phyloP scores from a whole-genome alignment of 768 basidiomycete genomes.

The Boletus rex-veris region DNA sequence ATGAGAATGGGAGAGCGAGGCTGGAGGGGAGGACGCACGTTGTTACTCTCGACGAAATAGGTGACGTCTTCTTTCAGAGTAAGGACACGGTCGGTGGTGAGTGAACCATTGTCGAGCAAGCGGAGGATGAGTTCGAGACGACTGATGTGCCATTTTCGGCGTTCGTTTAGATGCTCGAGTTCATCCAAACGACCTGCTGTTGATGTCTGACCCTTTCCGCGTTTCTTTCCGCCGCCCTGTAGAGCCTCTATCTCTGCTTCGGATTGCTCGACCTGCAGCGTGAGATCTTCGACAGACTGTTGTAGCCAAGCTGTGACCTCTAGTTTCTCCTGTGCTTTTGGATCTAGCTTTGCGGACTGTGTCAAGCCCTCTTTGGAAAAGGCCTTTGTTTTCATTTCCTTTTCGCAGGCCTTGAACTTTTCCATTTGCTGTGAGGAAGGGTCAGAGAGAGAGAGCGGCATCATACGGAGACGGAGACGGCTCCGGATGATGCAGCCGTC shows the following conservation, averaged over 20 bases:
- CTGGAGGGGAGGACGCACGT: slow-evolving; percentile 52
- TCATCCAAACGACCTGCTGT: slow-evolving; percentile 73
- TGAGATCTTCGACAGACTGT: slow-evolving; percentile 83
- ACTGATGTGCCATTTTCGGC: slow-evolving; percentile 92
- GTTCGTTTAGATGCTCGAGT: slow-evolving; percentile 86
- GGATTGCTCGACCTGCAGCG: slow-evolving; percentile 87
- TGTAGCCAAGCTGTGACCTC: slow-evolving; percentile 88
- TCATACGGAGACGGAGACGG: slow-evolving; percentile 7
- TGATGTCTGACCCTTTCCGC: slow-evolving; percentile 65
- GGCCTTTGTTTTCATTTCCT: slow-evolving; percentile 99
- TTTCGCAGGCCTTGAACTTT: slow-evolving; percentile 99
- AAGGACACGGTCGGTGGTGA: slow-evolving; percentile 76
- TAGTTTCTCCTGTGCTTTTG: slow-evolving; percentile 94
- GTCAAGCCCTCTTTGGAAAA: slow-evolving; percentile 98
- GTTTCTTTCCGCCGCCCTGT: slow-evolving; percentile 80
- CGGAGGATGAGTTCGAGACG: slow-evolving; percentile 92
- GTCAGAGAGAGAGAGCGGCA: slow-evolving; percentile 5
- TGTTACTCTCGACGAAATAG: slow-evolving; percentile 95
- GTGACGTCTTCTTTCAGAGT: slow-evolving; percentile 89
- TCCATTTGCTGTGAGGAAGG: slow-evolving; percentile 89
- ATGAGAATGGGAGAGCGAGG: slow-evolving; percentile 17
- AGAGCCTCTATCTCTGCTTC: slow-evolving; percentile 93
- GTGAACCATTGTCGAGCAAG: slow-evolving; percentile 88
- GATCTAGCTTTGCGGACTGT: slow-evolving; percentile 91
- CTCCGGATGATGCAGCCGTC: neutral